Evolutionary conservation across 192 early-diverging fungal species (phyloP).

Genomic region (Linnemannia schmuckeri): DNA sequence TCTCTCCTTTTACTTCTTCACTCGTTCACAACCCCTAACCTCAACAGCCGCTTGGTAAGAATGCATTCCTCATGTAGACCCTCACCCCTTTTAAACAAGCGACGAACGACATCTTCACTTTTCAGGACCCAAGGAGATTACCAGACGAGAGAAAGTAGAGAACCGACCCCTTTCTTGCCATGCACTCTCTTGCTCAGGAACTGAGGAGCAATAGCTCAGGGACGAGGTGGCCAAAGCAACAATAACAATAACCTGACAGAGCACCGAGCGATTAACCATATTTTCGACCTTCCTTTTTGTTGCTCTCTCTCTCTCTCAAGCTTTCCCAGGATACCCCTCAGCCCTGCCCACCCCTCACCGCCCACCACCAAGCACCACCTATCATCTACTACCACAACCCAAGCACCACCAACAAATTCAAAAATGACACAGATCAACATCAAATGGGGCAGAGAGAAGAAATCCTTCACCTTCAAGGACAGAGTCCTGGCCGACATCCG

Average conservation of each 20-base stretch:
- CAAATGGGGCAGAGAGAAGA: conserved; percentile 52
- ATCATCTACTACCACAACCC: neutral
- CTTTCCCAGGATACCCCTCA: too few species aligned
- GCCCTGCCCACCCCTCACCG: too few species aligned
- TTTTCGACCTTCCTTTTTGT: neutral
- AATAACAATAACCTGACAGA: too few species aligned
- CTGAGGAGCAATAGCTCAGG: neutral
- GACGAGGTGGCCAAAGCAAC: too few species aligned
- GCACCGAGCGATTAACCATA: neutral
- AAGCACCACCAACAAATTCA: neutral
- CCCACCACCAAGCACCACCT: neutral
- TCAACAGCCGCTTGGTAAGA: too few species aligned
- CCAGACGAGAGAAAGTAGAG: too few species aligned
- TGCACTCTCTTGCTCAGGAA: too few species aligned
- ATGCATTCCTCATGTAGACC: too few species aligned
- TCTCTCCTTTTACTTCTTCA: neutral
- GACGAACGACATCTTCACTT: too few species aligned
- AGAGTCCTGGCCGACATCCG: conserved; percentile 26
- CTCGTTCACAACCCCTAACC: neutral
- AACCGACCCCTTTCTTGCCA: neutral
- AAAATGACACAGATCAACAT: conserved; percentile 30
- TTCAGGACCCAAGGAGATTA: too few species aligned
- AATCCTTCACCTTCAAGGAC: conserved; percentile 21
- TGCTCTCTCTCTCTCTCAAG: neutral
- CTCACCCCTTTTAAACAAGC: too few species aligned